A percentile compares a stretch with the other conserved stretches of the same genome.
phyloP scores from a whole-genome alignment of 2,329 filamentous ascomycete species.

The Pseudocercospora macadamiae region DNA sequence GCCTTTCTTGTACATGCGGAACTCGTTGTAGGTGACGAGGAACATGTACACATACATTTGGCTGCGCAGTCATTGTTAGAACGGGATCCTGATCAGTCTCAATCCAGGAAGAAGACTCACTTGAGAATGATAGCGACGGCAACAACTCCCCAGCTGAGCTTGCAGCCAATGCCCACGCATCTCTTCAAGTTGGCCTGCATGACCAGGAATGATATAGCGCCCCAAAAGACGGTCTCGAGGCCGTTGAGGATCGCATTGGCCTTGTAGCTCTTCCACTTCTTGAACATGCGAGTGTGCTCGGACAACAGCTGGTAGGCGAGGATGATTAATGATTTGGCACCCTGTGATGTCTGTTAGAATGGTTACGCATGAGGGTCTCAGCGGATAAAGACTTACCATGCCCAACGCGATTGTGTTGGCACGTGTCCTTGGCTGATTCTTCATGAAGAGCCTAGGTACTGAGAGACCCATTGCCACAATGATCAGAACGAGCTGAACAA shows the following conservation, averaged over 20 bases:
- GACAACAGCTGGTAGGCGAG: conserved; percentile 47
- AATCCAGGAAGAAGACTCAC: no score
- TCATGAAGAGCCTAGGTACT: conserved; percentile 22
- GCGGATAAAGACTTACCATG: conserved; percentile 14
- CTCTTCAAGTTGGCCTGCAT: conserved; percentile 20
- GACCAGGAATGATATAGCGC: conserved; percentile 39
- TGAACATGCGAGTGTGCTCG: conserved; percentile 39
- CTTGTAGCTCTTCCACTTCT: conserved; percentile 46
- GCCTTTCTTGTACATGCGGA: background rate
- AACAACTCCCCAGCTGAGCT: conserved; percentile 17
- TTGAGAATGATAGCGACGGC: conserved; percentile 14
- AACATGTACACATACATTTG: background rate
- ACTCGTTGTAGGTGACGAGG: background rate
- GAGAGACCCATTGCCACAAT: conserved; percentile 17
- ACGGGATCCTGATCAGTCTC: no score
- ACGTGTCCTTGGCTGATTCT: conserved; percentile 21
- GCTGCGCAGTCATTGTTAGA: background rate
- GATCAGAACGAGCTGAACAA: conserved; percentile 22
- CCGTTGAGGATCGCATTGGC: conserved; percentile 47
- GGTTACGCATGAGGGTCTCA: background rate
- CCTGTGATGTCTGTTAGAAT: no score
- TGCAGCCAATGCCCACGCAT: conserved; percentile 16
- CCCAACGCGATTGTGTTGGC: conserved; percentile 23
- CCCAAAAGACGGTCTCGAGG: conserved; percentile 50
- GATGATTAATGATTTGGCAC: conserved; percentile 45